Base-by-base conservation (phyloP, 2,329 filamentous ascomycete species). In the Mariannaea elegans region DNA sequence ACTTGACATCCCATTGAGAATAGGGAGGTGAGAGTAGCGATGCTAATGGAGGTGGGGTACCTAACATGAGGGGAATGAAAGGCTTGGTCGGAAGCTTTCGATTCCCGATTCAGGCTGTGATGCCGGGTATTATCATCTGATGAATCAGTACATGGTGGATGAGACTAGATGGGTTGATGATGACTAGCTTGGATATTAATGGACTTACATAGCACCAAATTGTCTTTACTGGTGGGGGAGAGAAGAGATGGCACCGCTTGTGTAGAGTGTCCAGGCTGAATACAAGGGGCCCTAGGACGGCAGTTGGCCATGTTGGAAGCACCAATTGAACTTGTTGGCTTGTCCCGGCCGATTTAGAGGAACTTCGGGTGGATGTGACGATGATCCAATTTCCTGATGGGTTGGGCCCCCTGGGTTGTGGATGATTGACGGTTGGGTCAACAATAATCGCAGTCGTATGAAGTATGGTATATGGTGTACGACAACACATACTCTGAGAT, bases 241-340 rank as follows among this genome's bases (percentile, higher is more conserved):
- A 21, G 16, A 55, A 55, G 50, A 55, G 36, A 55, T 10, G 36
- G 55, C 44, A 16, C 29, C 36, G 38, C 36, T 58, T 53, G 48
- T 32, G 48, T 19, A 36, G 31, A 39, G 18, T 41, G 29, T n/a
- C n/a, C n/a, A 24, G 29, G 8, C 42, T 27, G 14, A 39, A 49
- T n/a, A 44, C 49, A 45, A 49, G 36, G 38, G 50, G 39, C 42
- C 44, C 56, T 9, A 24, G 44, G 48, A 48, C n/a, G 19, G 21
- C 39, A 59, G 44, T 32, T 19, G 10, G 32, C 16, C 18, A 58
- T 34, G 7, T 16, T 24, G 18, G 49, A 52, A 10, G 27, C 27
- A n/a, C 16, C 18, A 44, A 7, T 34, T 34, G 38, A 44, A 39
- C 2, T 14, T 21, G 7, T n/a, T n/a, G n/a, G 23, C 16, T 31